Evolutionary conservation across 2,329 filamentous ascomycete species (phyloP), one percentile per base, ranked within the genome.

Genomic region (Mycosphaerella arachidis): DNA sequence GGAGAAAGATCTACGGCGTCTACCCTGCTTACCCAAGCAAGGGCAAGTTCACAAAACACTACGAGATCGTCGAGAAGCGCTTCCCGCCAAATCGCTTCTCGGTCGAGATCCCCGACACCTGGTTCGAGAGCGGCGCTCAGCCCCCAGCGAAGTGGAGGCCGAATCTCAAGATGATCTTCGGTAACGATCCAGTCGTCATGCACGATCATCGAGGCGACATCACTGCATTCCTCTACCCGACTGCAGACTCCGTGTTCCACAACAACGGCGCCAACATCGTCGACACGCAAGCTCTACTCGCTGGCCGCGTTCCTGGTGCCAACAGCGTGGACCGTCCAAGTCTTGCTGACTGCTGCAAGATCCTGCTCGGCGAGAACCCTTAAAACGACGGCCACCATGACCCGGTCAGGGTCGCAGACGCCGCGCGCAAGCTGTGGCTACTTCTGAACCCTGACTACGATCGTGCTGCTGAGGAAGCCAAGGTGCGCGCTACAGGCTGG

Each of bases 261-360:
- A 16, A 46, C 43, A 43, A 54, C 24, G 33, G 33, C 52, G 52
- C 35, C 4, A 54, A 1, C 3, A 13, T 43, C 16, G 35, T 54
- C 52, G 63, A 63, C 59, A 65, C 65, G 6, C 63, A 65, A 18
- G 12, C 31, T 54, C 29, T 54, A 54, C 33, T 24, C 24, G 12
- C 16, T 12, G 27, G 30, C 24, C 10, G 8, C 31, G 12, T 54
- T 9, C 13, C 13, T 7, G 27, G 10, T 20, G 18, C 18, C 52
- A 10, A 10, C n/a, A n/a, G n/a, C 16, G 8, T 16, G 6, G 6
- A 6, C 4, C 51, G n/a, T 3, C 51, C 51, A 46, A n/a, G 18
- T 50, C 53, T 29, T 20, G 46, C 8, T 27, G 6, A 20, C 6
- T 30, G 12, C 27, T 60, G 27, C n/a, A 40, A 48, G 4, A 13